Evolutionary conservation across 2,329 filamentous ascomycete species (phyloP).

Genomic region (Calonectria honghensis): DNA sequence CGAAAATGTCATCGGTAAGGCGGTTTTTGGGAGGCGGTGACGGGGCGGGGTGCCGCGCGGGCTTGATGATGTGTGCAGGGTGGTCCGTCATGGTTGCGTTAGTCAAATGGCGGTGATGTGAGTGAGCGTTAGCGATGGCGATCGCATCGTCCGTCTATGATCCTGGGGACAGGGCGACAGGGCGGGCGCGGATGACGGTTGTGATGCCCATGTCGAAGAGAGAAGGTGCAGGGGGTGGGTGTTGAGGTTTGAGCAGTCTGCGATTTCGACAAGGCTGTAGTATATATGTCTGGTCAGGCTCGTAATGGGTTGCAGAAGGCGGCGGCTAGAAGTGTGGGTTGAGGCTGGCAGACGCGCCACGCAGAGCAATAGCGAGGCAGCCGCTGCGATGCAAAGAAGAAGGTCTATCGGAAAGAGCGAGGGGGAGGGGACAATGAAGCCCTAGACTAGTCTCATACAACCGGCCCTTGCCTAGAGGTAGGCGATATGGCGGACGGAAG

Average conservation of each 20-base stretch:
- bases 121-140: constrained; percentile 46
- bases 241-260: constrained; percentile 40
- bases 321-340: constrained; percentile 39
- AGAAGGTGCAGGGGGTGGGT: constrained; percentile 42
- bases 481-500: constrained; percentile 36
- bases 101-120: constrained; percentile 47
- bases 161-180: constrained; percentile 53
- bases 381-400: constrained; percentile 34
- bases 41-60: constrained; percentile 58
- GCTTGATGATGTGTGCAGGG: constrained; percentile 57
- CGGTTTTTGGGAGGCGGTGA: constrained; percentile 68
- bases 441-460: constrained; percentile 39
- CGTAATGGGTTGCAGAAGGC: constrained; percentile 26
- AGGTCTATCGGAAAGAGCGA: constrained; percentile 28
- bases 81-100: constrained; percentile 60
- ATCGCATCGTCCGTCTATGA: constrained; percentile 56
- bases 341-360: constrained; percentile 32
- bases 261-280: constrained; percentile 29
- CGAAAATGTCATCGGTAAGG: constrained; percentile 75
- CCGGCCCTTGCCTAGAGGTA: constrained; percentile 30
- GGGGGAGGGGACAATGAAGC: constrained; percentile 35
- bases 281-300: constrained; percentile 30
- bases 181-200: constrained; percentile 47
- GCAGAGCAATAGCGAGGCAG: constrained; percentile 35
- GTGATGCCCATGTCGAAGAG: constrained; percentile 56